These are phyloP conservation scores for Spencermartinsiella ligniputridi DNA, from an alignment of 1,139 yeast species.

Conservation along the genomic window DNA sequence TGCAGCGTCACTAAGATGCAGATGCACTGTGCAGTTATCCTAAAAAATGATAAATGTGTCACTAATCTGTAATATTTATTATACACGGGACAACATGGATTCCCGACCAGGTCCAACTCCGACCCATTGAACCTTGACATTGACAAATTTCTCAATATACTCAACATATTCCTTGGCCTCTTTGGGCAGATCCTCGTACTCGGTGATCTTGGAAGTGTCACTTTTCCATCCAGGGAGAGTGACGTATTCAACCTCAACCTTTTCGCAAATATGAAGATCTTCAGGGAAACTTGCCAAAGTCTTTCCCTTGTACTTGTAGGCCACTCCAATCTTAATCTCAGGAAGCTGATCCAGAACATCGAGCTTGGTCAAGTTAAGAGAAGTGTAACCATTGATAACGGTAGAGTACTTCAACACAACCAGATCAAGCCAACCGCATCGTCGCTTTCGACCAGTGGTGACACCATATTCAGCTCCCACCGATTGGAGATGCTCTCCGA, in stretches of 20 bases:
- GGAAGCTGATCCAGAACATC: constrained; percentile 89
- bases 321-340: constrained; percentile 82
- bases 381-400: constrained; percentile 89
- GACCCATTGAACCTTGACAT: constrained; percentile 90
- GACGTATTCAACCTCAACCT: constrained; percentile 85
- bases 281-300: constrained; percentile 81
- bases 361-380: constrained; percentile 88
- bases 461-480: constrained; percentile 98
- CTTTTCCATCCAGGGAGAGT: constrained; percentile 93
- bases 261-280: constrained; percentile 72
- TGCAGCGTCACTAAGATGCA: constrained; percentile 14
- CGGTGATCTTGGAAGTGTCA: constrained; percentile 69
- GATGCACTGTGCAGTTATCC: neutral
- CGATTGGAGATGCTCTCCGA: constrained; percentile 81
- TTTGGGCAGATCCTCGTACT: constrained; percentile 76
- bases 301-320: constrained; percentile 76
- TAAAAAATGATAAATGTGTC: neutral
- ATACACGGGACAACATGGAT: constrained; percentile 30
- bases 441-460: constrained; percentile 98
- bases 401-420: constrained; percentile 91
- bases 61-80: constrained; percentile 2
- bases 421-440: constrained; percentile 99
- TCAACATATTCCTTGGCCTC: constrained; percentile 80
- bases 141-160: constrained; percentile 77
- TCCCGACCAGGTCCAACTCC: constrained; percentile 98